Percentiles rank a stretch among this genome's conserved stretches.
These are phyloP conservation scores for Mucor sp. DNA, from an alignment of 371 early-diverging fungal genomes.

Conservation along the genomic window DNA sequence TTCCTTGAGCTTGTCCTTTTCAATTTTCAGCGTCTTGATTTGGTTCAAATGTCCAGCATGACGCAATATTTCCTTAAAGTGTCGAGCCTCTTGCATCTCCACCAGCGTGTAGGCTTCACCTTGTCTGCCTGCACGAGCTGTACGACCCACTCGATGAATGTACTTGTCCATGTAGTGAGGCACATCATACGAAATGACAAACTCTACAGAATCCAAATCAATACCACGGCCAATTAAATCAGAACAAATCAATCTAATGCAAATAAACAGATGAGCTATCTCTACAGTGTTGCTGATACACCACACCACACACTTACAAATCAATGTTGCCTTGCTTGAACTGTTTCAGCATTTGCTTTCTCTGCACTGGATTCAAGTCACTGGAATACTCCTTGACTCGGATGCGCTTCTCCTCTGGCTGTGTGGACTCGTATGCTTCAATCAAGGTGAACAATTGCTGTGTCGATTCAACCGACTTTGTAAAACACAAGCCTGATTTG, in stretches of 20 bases:
- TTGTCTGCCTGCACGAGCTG: slow-evolving; percentile 93
- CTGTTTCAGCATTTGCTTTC: slow-evolving; percentile 65
- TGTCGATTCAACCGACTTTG: slow-evolving; percentile 87
- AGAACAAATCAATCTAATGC: slow-evolving; percentile 86
- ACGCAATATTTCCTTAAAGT: slow-evolving; percentile 77
- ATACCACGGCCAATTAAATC: slow-evolving; percentile 97
- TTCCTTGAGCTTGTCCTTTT: slow-evolving; percentile 33
- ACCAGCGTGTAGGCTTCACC: slow-evolving; percentile 91
- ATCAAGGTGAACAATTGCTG: slow-evolving; percentile 75
- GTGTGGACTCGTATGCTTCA: slow-evolving; percentile 51
- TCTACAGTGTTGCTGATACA: no score
- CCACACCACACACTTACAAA: slow-evolving; percentile 40
- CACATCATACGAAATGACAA: slow-evolving; percentile 95
- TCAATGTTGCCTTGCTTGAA: slow-evolving; percentile 75
- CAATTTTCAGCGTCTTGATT: slow-evolving; percentile 51
- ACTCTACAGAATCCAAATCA: slow-evolving; percentile 82
- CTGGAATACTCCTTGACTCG: slow-evolving; percentile 82
- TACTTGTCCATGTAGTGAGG: slow-evolving; percentile 90
- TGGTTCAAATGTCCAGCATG: slow-evolving; percentile 68
- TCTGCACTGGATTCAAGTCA: slow-evolving; percentile 71
- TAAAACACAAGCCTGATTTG: slow-evolving; percentile 81
- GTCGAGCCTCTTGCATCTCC: slow-evolving; percentile 75
- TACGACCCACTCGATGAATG: slow-evolving; percentile 98
- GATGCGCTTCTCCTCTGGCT: slow-evolving; percentile 33
- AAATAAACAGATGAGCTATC: no score